A percentile compares a stretch with the other conserved stretches of the same genome.
phyloP scores from a whole-genome alignment of 2,329 filamentous ascomycete species.

The Ceratocystis alfenasii region DNA sequence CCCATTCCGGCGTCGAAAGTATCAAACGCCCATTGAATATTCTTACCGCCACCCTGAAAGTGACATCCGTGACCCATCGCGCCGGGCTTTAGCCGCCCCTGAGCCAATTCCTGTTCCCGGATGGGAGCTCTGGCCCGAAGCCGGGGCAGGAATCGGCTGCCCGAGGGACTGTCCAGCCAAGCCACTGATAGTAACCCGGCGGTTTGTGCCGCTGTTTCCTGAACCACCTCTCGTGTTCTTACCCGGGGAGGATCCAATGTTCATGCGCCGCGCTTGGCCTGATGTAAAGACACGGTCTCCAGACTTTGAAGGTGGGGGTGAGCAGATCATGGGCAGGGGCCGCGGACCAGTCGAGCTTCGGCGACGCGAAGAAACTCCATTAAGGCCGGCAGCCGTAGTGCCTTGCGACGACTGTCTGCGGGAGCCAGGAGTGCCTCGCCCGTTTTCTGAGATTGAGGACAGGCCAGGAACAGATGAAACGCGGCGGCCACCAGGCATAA shows the following conservation, averaged over 20 bases:
- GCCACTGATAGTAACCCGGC: slow-evolving; percentile 33
- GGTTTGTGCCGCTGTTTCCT: slow-evolving; percentile 25
- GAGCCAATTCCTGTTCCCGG: background rate
- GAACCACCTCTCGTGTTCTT: slow-evolving; percentile 31
- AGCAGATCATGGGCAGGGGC: slow-evolving; percentile 43
- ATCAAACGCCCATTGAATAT: background rate
- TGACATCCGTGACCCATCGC: slow-evolving; percentile 6
- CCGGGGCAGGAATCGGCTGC: background rate
- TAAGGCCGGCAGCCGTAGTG: slow-evolving; percentile 9
- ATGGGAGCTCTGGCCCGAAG: background rate
- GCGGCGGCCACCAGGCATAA: slow-evolving; percentile 8
- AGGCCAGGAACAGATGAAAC: slow-evolving; percentile 32
- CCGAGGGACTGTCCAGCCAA: slow-evolving; percentile 23
- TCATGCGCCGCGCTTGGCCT: slow-evolving; percentile 47
- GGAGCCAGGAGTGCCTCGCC: slow-evolving; percentile 27
- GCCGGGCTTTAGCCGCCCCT: background rate
- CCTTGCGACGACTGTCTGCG: background rate
- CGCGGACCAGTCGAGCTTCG: slow-evolving; percentile 41
- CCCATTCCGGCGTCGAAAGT: background rate
- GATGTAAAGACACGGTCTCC: slow-evolving; percentile 35
- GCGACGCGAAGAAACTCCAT: slow-evolving; percentile 35
- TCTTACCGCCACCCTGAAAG: slow-evolving; percentile 6
- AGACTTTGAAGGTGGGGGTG: slow-evolving; percentile 32
- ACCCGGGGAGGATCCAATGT: slow-evolving; percentile 32
- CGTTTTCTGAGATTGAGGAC: slow-evolving; percentile 41